Evolutionary conservation across 441 rosid species (phyloP).

Genomic region (Hypseocharis bilobata): DNA sequence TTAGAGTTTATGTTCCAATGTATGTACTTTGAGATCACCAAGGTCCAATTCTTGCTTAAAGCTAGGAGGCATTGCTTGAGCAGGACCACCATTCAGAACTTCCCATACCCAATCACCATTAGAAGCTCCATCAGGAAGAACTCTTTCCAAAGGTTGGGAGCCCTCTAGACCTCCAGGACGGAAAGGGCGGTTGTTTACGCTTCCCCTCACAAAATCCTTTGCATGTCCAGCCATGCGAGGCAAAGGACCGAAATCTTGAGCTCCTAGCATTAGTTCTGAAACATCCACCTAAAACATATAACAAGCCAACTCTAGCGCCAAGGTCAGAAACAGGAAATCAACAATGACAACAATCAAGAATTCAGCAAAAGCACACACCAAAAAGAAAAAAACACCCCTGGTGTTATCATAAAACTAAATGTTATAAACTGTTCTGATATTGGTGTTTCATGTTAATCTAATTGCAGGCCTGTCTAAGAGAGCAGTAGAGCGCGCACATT

Average conservation of each 20-base stretch:
- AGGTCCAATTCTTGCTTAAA: slow-evolving; percentile 72
- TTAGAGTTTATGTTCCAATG: not conserved
- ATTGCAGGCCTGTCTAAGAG: not conserved
- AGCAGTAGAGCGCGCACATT: not conserved
- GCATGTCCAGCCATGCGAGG: slow-evolving; percentile 60
- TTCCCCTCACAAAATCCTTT: slow-evolving; percentile 80
- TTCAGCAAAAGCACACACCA: too few relatives aligned
- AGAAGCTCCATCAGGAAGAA: slow-evolving; percentile 63
- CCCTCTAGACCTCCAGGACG: slow-evolving; percentile 90
- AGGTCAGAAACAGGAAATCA: slow-evolving; percentile 25
- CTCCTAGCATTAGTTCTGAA: slow-evolving; percentile 57
- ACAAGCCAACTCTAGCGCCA: slow-evolving; percentile 29
- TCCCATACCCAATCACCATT: slow-evolving; percentile 80
- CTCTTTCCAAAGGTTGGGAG: slow-evolving; percentile 49
- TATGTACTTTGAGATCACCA: slow-evolving; percentile 68
- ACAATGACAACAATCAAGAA: not conserved
- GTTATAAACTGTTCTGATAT: not conserved
- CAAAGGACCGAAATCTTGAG: slow-evolving; percentile 53
- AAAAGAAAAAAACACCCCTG: too few relatives aligned
- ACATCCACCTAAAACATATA: slow-evolving; percentile 68
- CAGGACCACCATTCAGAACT: slow-evolving; percentile 64
- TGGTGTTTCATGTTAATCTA: not conserved
- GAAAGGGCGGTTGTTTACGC: slow-evolving; percentile 83
- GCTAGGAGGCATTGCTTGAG: slow-evolving; percentile 63
- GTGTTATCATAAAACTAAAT: not conserved